Evolutionary conservation across 306 rosid species (phyloP).

Genomic region (Malus sieversii): DNA sequence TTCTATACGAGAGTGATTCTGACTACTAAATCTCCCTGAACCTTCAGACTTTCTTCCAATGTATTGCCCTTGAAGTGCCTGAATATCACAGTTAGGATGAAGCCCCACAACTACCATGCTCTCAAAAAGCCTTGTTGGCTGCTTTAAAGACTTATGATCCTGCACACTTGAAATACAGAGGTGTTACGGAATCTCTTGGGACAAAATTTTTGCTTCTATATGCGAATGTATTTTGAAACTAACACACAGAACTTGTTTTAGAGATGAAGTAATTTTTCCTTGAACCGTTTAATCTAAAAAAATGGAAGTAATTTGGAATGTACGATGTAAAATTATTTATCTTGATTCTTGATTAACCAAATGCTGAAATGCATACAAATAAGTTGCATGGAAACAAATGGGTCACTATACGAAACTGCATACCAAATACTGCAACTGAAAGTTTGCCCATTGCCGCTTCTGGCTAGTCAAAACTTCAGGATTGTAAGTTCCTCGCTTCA

Average conservation of each 20-base stretch:
- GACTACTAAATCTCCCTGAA: conserved; percentile 48
- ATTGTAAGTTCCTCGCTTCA: conserved; percentile 50
- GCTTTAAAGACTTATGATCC: conserved; percentile 87
- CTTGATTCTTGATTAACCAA: neutral
- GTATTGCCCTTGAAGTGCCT: conserved; percentile 66
- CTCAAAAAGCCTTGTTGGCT: conserved; percentile 81
- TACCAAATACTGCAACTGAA: conserved; percentile 72
- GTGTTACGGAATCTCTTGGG: conserved; percentile 15
- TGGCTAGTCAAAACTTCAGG: conserved; percentile 83
- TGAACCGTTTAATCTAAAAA: neutral
- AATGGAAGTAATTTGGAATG: neutral
- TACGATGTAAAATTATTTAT: neutral
- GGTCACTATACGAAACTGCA: conserved; percentile 5
- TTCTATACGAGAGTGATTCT: conserved; percentile 68
- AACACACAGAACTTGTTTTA: neutral
- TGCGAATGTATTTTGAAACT: neutral
- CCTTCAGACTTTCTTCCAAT: conserved; percentile 57
- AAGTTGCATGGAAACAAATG: neutral
- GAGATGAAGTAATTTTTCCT: neutral
- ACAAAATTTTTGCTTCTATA: neutral
- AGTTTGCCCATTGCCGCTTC: conserved; percentile 92
- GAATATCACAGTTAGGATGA: conserved; percentile 84
- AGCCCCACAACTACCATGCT: conserved; percentile 93
- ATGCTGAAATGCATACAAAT: neutral
- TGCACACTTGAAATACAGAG: conserved; percentile 37